Evolutionary conservation across 208 protist species (phyloP), one percentile per base, ranked within the genome.

Genomic region (Leishmania arabica): DNA sequence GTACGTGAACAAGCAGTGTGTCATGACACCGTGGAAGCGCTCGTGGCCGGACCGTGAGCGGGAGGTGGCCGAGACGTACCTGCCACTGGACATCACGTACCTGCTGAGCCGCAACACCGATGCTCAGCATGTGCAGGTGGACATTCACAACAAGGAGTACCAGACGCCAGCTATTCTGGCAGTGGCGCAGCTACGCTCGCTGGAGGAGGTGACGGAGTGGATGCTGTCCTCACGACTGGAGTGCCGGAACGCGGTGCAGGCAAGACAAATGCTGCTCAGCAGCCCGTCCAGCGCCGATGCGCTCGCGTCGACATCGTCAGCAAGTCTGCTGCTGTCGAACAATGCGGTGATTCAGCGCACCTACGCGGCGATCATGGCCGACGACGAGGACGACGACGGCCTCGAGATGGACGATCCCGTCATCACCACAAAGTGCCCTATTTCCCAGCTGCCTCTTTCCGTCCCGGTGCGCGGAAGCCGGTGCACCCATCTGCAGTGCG

Each of bases 61-160:
- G 60, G 88, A 86, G 73, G 90, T 97, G 2, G 84, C 88, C 37
- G 92, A 95, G 77, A 89, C 92, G n/a, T 92, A 88, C 68, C 85
- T 97, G 42, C 86, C 90, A 53, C 78, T 97, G 47, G 94, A 97
- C 79, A 90, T 97, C 49, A 97, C 94, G 47, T 90, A 93, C 75
- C 82, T 93, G 51, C 65, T 92, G 34, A 85, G 60, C 71, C 81
- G 82, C 69, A 88, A 84, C 79, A 54, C 82, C 34, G 78, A 71
- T 34, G 64, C 49, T 15, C 94, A 97, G 84, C 86, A 78, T 13
- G 40, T 95, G 69, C 87, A 90, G 76, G 72, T 96, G 15, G 90
- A 95, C 66, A 77, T 95, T 4, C 91, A 92, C 81, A 88, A 88
- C 66, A 88, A 84, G 78, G 92, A 97, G 31, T 97, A 92, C 73